Percentiles rank a stretch among this genome's conserved stretches.
phyloP scores from a whole-genome alignment of 2,329 filamentous ascomycete species.

The Aspergillus arachidicola region DNA sequence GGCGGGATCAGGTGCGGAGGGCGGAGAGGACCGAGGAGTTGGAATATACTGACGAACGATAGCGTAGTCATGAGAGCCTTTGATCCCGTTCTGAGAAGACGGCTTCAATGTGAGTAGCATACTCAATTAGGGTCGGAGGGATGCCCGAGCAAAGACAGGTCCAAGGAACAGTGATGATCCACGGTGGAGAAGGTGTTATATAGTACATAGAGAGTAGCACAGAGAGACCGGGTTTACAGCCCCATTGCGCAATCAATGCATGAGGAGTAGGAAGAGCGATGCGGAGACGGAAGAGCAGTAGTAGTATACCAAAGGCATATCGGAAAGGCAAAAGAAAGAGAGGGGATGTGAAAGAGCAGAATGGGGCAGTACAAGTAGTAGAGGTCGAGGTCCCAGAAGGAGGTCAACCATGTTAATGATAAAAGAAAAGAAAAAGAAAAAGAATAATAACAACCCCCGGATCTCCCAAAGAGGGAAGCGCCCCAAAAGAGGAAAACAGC shows the following conservation, averaged over 20 bases:
- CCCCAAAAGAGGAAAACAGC: conserved; percentile 28
- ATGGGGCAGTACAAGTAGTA: neutral
- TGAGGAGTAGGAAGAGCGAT: conserved; percentile 1
- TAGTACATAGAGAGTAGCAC: neutral
- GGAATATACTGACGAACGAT: conserved; percentile 44
- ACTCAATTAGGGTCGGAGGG: conserved; percentile 7
- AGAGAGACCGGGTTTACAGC: conserved; percentile 1
- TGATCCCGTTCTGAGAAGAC: conserved; percentile 50
- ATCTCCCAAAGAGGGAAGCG: conserved; percentile 29
- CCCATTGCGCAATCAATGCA: conserved; percentile 3
- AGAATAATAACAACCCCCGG: conserved; percentile 12
- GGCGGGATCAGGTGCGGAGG: conserved; percentile 36
- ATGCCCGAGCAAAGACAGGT: neutral
- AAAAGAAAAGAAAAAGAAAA: conserved; percentile 6
- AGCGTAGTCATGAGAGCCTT: conserved; percentile 53
- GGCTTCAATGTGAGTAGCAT: conserved; percentile 58
- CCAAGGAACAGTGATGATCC: neutral
- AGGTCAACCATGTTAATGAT: neutral
- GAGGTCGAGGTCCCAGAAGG: neutral
- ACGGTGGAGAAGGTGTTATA: neutral
- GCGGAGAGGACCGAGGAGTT: conserved; percentile 40
- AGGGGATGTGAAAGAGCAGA: neutral
- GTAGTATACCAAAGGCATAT: conserved; percentile 1
- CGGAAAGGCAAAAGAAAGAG: neutral
- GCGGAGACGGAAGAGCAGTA: neutral